phyloP scores from a whole-genome alignment of 257 asterid species.

The Nicotiana knightiana region DNA sequence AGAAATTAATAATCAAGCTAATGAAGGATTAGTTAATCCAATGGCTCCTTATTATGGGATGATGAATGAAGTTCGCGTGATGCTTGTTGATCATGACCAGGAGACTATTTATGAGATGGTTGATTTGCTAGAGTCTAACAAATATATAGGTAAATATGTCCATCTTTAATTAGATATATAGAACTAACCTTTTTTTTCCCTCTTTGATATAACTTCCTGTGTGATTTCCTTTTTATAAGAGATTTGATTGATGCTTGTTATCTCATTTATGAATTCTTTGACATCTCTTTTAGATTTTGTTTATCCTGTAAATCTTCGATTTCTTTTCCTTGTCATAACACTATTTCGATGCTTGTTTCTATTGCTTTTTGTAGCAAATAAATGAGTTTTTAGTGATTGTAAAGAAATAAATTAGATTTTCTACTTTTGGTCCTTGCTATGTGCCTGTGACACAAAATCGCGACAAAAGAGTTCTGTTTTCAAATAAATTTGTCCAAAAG shows the following conservation, averaged over 20 bases:
- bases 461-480: too few relatives aligned
- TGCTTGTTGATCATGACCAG: background rate
- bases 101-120: background rate
- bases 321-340: background rate
- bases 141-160: background rate
- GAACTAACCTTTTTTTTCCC: background rate
- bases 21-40: background rate
- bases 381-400: background rate
- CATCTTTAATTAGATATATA: background rate
- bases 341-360: too few relatives aligned
- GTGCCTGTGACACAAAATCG: too few relatives aligned
- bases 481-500: too few relatives aligned
- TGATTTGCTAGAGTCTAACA: background rate
- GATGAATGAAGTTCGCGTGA: background rate
- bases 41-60: background rate
- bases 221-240: background rate
- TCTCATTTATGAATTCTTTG: background rate
- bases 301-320: background rate
- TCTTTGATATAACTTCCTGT: background rate
- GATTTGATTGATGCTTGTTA: background rate
- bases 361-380: background rate
- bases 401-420: background rate
- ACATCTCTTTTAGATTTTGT: background rate
- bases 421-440: too few relatives aligned
- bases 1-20: background rate